Evolutionary conservation across 768 basidiomycete species (phyloP), one percentile per base, ranked within the genome.

Genomic region (Mycena vulgaris): DNA sequence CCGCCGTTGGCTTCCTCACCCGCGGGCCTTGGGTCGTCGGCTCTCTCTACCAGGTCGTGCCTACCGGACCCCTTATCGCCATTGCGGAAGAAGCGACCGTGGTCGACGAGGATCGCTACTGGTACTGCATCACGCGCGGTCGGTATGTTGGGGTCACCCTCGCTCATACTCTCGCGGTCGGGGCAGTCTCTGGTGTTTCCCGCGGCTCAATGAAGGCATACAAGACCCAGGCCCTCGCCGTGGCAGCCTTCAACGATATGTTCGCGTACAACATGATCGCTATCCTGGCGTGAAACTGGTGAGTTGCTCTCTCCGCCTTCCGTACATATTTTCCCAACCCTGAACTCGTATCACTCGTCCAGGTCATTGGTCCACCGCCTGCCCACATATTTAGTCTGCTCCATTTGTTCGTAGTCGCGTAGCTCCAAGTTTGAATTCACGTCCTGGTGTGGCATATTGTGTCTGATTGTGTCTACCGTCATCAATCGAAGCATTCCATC

Each of bases 121-220:
- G 66, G 66, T 67, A 67, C 13, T 49, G 47, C 47, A 66, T 66
- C 57, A 58, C 55, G 23, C 5, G 21, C 11, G 65, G 65, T 6
- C 13, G 6, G 6, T 52, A 2, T n/a, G 47, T 67, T 8, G 57
- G 66, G 0, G 56, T 67, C 39, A 51, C 47, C 2, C 13, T 37
- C 30, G 42, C 28, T 16, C 21, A 67, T 6, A 19, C 28, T 19
- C 16, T 60, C 8, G 58, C 66, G 2, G 2, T 51, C 27, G 27
- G 13, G 5, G 57, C 66, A 0, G 21, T 28, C 27, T 5, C 6
- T 3, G 40, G 66, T 11, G 57, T 67, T 13, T 60, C 66, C 25
- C 11, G 39, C 47, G 21, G 27, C n/a, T 2, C 27, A 2, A 67
- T 67, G 66, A 60, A 31, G 30, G 13, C 28, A n/a, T 16, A 60